Evolutionary conservation across 164 flowering plant species (phyloP).

Genomic region (Vitis amurensis): DNA sequence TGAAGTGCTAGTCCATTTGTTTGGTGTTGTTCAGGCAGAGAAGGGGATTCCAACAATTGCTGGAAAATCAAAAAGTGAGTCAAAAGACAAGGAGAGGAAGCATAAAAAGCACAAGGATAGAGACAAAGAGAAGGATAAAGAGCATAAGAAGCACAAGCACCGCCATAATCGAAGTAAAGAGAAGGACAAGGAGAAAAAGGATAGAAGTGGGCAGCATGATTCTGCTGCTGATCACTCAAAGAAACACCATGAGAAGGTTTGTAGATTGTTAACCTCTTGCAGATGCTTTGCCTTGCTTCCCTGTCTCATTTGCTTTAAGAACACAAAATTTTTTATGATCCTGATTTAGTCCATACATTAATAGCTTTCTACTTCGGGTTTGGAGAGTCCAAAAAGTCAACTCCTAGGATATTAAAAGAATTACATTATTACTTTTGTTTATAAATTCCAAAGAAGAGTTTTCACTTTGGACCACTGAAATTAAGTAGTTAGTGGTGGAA

Average conservation of each 20-base stretch:
- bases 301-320: background rate
- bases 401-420: no score
- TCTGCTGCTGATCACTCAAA: constrained; percentile 59
- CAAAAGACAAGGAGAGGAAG: constrained; percentile 73
- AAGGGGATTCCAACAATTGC: constrained; percentile 66
- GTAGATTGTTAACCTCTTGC: background rate
- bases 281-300: background rate
- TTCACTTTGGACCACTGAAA: no score
- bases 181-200: constrained; percentile 72
- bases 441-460: no score
- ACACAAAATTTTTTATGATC: background rate
- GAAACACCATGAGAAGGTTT: constrained; percentile 79
- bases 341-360: background rate
- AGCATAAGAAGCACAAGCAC: constrained; percentile 76
- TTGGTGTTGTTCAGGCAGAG: constrained; percentile 47
- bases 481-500: no score
- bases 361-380: no score
- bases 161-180: constrained; percentile 71
- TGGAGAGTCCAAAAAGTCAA: no score
- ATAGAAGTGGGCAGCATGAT: constrained; percentile 61
- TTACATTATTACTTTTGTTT: no score
- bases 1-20: background rate
- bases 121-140: constrained; percentile 73
- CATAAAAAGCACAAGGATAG: constrained; percentile 74
- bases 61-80: constrained; percentile 53